Evolutionary conservation across 164 flowering plant species (phyloP).

Genomic region (Chimonanthus praecox): DNA sequence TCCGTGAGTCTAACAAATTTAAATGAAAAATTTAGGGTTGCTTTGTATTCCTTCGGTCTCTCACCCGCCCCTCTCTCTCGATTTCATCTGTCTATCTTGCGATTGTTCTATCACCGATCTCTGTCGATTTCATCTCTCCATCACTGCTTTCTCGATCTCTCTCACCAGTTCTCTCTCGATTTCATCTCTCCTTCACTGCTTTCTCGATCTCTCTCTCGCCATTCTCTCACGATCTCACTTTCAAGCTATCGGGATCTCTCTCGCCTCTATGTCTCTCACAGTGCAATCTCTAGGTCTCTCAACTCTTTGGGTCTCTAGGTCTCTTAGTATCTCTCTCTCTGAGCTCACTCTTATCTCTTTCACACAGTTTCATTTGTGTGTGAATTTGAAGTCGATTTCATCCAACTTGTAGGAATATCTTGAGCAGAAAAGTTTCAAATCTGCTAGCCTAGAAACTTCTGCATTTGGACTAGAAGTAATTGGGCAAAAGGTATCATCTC

Average conservation of each 20-base stretch:
- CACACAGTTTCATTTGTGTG: neutral
- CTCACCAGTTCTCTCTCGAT: neutral
- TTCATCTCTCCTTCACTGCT: neutral
- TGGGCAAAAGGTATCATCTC: constrained; percentile 68
- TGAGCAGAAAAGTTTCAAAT: constrained; percentile 79
- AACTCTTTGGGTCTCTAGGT: neutral
- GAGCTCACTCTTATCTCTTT: neutral
- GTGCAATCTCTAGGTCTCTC: too few species aligned
- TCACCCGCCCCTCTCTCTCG: too few species aligned
- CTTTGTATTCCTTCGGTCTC: too few species aligned
- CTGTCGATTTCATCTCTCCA: too few species aligned
- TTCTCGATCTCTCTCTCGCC: neutral
- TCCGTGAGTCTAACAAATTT: too few species aligned
- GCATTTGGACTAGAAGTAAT: constrained; percentile 91
- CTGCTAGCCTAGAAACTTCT: constrained; percentile 89
- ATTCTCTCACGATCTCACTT: too few species aligned
- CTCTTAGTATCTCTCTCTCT: neutral
- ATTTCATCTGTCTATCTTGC: too few species aligned
- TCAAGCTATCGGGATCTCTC: too few species aligned
- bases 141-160: too few species aligned
- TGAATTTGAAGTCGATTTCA: constrained; percentile 5
- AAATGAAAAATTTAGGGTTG: too few species aligned
- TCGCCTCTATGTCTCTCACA: too few species aligned
- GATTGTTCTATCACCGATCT: too few species aligned
- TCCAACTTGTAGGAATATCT: constrained; percentile 75